Evolutionary conservation across 805 yeast species (phyloP), one percentile per base, ranked within the genome.

Genomic region (Candida verbasci): DNA sequence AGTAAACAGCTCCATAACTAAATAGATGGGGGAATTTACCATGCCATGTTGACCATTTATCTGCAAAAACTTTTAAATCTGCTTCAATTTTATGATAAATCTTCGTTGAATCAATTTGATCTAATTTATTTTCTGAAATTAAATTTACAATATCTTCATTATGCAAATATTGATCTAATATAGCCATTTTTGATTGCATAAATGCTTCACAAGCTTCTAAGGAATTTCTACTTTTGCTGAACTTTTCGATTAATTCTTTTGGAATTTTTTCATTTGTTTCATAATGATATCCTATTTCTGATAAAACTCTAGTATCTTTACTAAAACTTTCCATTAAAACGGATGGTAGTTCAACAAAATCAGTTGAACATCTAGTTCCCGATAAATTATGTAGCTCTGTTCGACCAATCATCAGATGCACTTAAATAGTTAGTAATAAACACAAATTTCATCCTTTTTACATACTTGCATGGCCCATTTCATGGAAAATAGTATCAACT

Each of bases 381-480:
- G 94, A 81, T 7, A 91, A 82, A 55, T 88, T 93, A 55, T 93
- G 98, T 35, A 91, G 62, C 29, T 81, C 71, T 0, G 98, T 93
- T 43, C 91, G 73, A 0, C 97, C 98, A 15, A 93, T 63, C 96
- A 93, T 91, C 3, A 97, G 86, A 57, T 93, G 98, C 77, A 93
- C n/a, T n/a, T n/a, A n/a, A n/a, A n/a, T n/a, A n/a, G n/a, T n/a
- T n/a, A n/a, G n/a, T n/a, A n/a, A n/a, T n/a, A n/a, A n/a, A n/a
- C n/a, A n/a, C n/a, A n/a, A n/a, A n/a, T n/a, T n/a, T n/a, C n/a
- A n/a, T n/a, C n/a, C n/a, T n/a, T n/a, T n/a, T n/a, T n/a, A n/a
- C n/a, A n/a, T n/a, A n/a, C n/a, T 84, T 1, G 97, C 97, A 59
- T 93, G 98, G 1, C 98, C 98, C 96, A 93, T 88, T 60, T 93